Evolutionary conservation across 2,329 filamentous ascomycete genomes (phyloP).

Genomic region (Fusarium solani-melongenae): DNA sequence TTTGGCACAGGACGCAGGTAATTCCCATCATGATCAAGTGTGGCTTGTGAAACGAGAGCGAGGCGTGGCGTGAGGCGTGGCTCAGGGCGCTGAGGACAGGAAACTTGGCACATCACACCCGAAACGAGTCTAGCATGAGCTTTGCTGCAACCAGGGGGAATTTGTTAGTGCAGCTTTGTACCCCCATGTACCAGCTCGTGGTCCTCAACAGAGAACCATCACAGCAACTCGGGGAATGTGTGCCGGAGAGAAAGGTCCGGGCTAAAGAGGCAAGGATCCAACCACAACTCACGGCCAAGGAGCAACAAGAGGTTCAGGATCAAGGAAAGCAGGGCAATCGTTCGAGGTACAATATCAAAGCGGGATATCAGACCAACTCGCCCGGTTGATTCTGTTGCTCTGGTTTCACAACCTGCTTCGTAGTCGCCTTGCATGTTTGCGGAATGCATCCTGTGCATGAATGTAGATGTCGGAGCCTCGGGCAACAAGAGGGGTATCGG

Average conservation of each 20-base stretch:
- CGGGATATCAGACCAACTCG: constrained; percentile 2
- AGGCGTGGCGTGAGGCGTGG: constrained; percentile 23
- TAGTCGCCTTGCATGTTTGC: neutral
- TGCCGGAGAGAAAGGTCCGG: constrained; percentile 31
- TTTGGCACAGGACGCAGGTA: constrained; percentile 14
- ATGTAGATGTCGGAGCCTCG: neutral
- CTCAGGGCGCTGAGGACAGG: neutral
- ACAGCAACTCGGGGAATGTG: constrained; percentile 14
- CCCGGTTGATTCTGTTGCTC: neutral
- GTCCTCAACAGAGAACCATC: neutral
- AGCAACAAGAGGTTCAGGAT: neutral
- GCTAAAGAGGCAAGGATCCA: neutral
- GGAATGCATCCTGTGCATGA: neutral
- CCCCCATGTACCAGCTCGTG: constrained; percentile 19
- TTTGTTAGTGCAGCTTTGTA: constrained; percentile 35
- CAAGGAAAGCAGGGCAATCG: neutral
- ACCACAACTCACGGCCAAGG: constrained; percentile 6
- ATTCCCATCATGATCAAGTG: constrained; percentile 26
- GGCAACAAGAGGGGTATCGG: neutral
- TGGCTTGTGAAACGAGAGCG: constrained; percentile 15
- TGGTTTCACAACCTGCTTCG: constrained; percentile 5
- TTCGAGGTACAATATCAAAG: neutral
- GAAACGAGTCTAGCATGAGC: constrained; percentile 1
- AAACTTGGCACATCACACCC: neutral
- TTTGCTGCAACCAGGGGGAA: constrained; percentile 7